Base-by-base conservation (phyloP, 2,329 filamentous ascomycete genomes). In the Colletotrichum destructivum region DNA sequence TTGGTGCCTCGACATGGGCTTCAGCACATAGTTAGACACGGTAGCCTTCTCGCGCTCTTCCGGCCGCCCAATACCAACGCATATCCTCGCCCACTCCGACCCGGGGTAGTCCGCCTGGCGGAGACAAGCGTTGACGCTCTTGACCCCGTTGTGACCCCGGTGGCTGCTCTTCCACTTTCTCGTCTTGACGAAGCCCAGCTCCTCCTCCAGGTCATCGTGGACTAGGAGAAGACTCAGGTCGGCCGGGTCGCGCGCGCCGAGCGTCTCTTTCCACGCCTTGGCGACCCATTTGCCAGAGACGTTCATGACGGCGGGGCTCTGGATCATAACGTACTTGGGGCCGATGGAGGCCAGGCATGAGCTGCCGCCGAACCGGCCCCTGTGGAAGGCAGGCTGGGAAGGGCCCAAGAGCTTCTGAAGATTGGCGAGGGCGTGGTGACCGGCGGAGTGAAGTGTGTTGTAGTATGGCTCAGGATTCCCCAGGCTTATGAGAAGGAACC, bases 21-120 rank as follows among this genome's bases (percentile, higher is more conserved):
- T 86, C 75, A 98, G 83, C 54, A 98, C 95, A 83, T 96, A 97
- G 31, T 89, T 84, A 54, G 91, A 89, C 12, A 98, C 95, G 2
- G 89, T 89, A 49, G 84, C 83, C 26, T 86, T 84, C 61, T 94
- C 91, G 74, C 95, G 87, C 73, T 88, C 91, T 56, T 84, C 85
- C 0, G 96, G 96, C 56, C 96, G 85, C n/a, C 94, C 95, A 82
- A 98, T 98, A 0, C 96, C 96, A 15, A 98, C 84, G 0, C 93
- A 92, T 62, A 98, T 89, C 70, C 93, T 86, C 74, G 79, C 87
- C 84, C 84, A 88, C 16, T 79, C 82, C 0, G 83, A 81, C 0
- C 75, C 78, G 2, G 81, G 79, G 60, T 84, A 88, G 11, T 84
- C 81, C 0, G 75, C 76, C 7, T 82, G 81, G 2, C 79, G 79